Evolutionary conservation across 257 asterid species (phyloP), one percentile per base, ranked within the genome.

Genomic region (Coffea canephora): DNA sequence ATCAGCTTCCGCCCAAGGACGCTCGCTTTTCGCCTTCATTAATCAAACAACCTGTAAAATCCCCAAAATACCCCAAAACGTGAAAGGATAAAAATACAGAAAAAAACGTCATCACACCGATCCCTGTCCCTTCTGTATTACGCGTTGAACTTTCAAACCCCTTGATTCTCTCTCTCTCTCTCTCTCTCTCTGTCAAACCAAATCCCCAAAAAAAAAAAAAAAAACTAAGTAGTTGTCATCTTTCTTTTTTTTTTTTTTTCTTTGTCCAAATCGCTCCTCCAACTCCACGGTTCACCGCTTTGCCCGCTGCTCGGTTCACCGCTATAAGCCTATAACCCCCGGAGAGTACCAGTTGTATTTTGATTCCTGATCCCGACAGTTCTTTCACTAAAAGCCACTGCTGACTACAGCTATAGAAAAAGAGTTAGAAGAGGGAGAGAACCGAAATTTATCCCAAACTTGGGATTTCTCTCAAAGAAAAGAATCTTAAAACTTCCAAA

Each of bases 391-490:
- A 27, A 54, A 66, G 8, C 78, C 83, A 83, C 89, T 83, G 77
- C 83, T 79, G 77, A 81, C 10, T 84, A 78, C 74, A 66, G 45
- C 65, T 77, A 81, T 43, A 59, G 64, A 75, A 77, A 55, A 72
- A 69, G 66, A 54, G 74, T 49, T 25, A 74, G 89, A 73, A 87
- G 87, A 65, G 45, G 68, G 88, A 73, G 86, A 89, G 77, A 69
- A 85, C 88, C 85, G 73, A 54, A 78, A 69, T 80, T 76, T 39
- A 73, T 81, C 80, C 74, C 72, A 43, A 54, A 69, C 86, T 79
- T 86, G 87, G 87, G 85, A 82, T 65, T 79, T 83, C 85, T 88
- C 91, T 78, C 86, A 72, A 84, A 85, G 94, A 83, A 91, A 93
- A 86, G 90, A 91, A 90, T 90, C 91, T 83, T 31, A 68, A 77